phyloP scores from a whole-genome alignment of 352 stramenopile genomes.

The Phytophthora hybrid region DNA sequence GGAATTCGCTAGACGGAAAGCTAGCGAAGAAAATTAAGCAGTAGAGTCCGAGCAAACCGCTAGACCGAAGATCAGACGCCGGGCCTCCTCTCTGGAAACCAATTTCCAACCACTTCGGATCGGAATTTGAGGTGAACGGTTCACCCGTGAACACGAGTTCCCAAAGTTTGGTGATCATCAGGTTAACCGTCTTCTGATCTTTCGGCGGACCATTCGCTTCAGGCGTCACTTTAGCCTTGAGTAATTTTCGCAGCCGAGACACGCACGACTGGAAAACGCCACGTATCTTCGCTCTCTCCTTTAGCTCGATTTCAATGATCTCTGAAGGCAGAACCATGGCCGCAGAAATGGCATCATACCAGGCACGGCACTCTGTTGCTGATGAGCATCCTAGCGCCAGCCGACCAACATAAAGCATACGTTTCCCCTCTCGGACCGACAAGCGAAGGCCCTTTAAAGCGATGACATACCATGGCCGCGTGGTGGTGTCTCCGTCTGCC shows the following conservation, averaged over 20 bases:
- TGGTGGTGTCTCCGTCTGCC: slow-evolving; percentile 65
- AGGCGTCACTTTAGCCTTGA: slow-evolving; percentile 83
- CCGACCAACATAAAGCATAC: slow-evolving; percentile 67
- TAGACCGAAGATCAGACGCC: slow-evolving; percentile 84
- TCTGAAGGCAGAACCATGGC: slow-evolving; percentile 68
- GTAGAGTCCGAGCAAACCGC: slow-evolving; percentile 85
- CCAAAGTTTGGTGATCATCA: slow-evolving; percentile 86
- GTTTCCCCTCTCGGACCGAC: slow-evolving; percentile 72
- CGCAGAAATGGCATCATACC: slow-evolving; percentile 77
- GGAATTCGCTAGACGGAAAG: slow-evolving; percentile 67
- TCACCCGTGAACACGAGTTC: slow-evolving; percentile 66
- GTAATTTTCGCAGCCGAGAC: slow-evolving; percentile 70
- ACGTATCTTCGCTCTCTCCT: slow-evolving; percentile 78
- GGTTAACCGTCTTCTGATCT: slow-evolving; percentile 77
- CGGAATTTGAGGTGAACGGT: slow-evolving; percentile 73
- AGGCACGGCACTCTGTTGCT: slow-evolving; percentile 61
- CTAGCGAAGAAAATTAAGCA: slow-evolving; percentile 87
- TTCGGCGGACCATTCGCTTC: slow-evolving; percentile 73
- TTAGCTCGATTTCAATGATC: slow-evolving; percentile 83
- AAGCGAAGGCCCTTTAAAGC: slow-evolving; percentile 73
- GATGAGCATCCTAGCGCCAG: slow-evolving; percentile 66
- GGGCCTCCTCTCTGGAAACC: slow-evolving; percentile 86
- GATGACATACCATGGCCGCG: slow-evolving; percentile 83
- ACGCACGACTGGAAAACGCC: slow-evolving; percentile 74
- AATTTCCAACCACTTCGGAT: slow-evolving; percentile 83